Conservation (phyloP, 2,329 filamentous ascomycete species). For the Fusarium sulawesiense region DNA sequence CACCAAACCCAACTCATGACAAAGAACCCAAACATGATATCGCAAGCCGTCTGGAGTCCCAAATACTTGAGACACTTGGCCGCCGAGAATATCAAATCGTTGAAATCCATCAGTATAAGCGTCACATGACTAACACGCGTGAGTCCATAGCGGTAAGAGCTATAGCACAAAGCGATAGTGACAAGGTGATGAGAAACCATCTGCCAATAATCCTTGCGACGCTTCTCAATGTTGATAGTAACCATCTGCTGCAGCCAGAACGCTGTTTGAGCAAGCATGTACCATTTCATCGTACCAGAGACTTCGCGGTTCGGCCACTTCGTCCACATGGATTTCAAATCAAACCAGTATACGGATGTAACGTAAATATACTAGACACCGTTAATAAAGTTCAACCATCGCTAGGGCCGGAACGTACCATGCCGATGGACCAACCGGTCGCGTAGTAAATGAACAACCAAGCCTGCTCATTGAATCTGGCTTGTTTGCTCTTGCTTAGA, state of each 20-base stretch:
- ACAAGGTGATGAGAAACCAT: constrained; percentile 96
- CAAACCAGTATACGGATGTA: constrained; percentile 80
- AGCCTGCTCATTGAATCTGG: constrained; percentile 89
- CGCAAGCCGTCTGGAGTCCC: constrained; percentile 79
- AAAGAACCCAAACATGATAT: constrained; percentile 87
- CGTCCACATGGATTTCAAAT: constrained; percentile 82
- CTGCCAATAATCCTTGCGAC: constrained; percentile 92
- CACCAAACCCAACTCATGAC: constrained; percentile 85
- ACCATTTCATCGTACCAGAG: constrained; percentile 80
- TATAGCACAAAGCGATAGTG: constrained; percentile 81
- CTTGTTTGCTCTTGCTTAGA: constrained; percentile 77
- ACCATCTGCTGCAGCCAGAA: constrained; percentile 96
- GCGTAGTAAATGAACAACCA: constrained; percentile 89
- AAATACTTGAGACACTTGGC: constrained; percentile 96
- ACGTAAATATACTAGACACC: constrained; percentile 77
- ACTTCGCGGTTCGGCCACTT: constrained; percentile 85
- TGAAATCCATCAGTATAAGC: constrained; percentile 90
- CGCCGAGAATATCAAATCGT: constrained; percentile 73
- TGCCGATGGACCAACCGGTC: constrained; percentile 83
- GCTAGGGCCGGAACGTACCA: constrained; percentile 67
- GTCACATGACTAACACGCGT: constrained; percentile 90
- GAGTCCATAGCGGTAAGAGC: constrained; percentile 87
- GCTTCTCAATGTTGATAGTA: constrained; percentile 93
- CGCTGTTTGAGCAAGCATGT: constrained; percentile 87
- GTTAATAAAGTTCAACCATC: background rate